phyloP scores from a whole-genome alignment of 768 basidiomycete genomes.

The Hortiboletus campestris region DNA sequence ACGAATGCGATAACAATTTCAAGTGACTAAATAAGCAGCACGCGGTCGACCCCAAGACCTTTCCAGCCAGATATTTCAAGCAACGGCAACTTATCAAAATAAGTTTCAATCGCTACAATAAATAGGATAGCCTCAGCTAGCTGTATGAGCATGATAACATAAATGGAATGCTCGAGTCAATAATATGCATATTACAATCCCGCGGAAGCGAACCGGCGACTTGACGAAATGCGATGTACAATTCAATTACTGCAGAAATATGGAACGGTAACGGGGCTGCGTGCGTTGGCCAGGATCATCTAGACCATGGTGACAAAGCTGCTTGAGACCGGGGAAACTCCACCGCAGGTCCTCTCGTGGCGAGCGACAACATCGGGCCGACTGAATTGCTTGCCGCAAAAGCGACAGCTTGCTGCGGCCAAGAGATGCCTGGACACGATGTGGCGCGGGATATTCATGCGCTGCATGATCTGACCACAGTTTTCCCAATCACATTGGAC shows the following conservation, averaged over 20 bases:
- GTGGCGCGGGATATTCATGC: conserved; percentile 31
- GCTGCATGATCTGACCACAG: conserved; percentile 24
- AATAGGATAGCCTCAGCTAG: not conserved
- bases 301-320: not conserved
- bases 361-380: conserved; percentile 28
- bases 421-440: conserved; percentile 29
- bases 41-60: not conserved
- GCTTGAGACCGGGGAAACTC: not conserved
- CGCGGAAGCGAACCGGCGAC: conserved; percentile 3
- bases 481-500: conserved; percentile 26
- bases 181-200: conserved; percentile 7
- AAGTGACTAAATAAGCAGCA: not conserved
- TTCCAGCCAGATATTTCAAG: not conserved
- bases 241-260: not conserved
- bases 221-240: not conserved
- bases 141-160: conserved; percentile 9
- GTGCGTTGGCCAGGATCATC: not conserved
- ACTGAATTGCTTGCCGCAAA: conserved; percentile 23
- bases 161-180: conserved; percentile 5
- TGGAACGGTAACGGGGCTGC: not conserved
- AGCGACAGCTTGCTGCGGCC: conserved; percentile 23
- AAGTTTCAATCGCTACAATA: not conserved
- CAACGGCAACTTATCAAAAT: not conserved
- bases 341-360: conserved; percentile 25
- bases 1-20: not conserved